These are phyloP conservation scores for Dichotomopilus funicola DNA, from an alignment of 2,329 filamentous ascomycete genomes.

Conservation along the genomic window DNA sequence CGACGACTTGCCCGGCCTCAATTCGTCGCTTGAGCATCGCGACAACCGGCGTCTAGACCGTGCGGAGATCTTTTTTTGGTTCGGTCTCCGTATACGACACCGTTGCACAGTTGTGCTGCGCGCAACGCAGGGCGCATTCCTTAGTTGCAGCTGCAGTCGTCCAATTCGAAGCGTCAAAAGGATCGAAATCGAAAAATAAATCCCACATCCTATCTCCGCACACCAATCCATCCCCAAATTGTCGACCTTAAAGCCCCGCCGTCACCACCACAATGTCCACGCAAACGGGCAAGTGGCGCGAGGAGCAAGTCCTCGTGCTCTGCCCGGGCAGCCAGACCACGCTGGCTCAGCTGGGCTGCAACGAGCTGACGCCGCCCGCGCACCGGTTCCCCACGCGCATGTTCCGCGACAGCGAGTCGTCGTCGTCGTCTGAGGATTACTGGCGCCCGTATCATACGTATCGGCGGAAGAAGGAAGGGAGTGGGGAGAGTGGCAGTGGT, in stretches of 20 bases:
- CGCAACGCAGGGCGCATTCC: too few relatives aligned
- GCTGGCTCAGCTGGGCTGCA: conserved; percentile 82
- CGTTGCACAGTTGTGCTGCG: too few relatives aligned
- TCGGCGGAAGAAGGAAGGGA: conserved; percentile 49
- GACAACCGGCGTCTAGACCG: too few relatives aligned
- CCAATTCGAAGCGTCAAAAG: too few relatives aligned
- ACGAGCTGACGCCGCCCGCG: conserved; percentile 84
- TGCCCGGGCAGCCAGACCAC: conserved; percentile 83
- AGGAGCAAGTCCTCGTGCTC: conserved; percentile 63
- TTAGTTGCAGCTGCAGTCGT: too few relatives aligned
- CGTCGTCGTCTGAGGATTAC: conserved; percentile 53
- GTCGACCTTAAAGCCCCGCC: background rate
- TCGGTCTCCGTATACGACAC: too few relatives aligned
- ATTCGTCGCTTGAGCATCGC: too few relatives aligned
- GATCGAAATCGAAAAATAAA: too few relatives aligned
- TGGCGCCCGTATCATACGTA: conserved; percentile 71
- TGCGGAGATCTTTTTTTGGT: too few relatives aligned
- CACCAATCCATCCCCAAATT: too few relatives aligned
- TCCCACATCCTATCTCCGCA: too few relatives aligned
- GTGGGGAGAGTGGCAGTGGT: background rate
- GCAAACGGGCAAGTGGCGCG: conserved; percentile 54
- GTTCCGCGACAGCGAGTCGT: conserved; percentile 75
- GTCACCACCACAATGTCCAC: conserved; percentile 40
- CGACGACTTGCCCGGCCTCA: too few relatives aligned
- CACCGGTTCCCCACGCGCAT: conserved; percentile 86